phyloP scores from a whole-genome alignment of 2,329 filamentous ascomycete genomes.

The Botrytis squamosa region DNA sequence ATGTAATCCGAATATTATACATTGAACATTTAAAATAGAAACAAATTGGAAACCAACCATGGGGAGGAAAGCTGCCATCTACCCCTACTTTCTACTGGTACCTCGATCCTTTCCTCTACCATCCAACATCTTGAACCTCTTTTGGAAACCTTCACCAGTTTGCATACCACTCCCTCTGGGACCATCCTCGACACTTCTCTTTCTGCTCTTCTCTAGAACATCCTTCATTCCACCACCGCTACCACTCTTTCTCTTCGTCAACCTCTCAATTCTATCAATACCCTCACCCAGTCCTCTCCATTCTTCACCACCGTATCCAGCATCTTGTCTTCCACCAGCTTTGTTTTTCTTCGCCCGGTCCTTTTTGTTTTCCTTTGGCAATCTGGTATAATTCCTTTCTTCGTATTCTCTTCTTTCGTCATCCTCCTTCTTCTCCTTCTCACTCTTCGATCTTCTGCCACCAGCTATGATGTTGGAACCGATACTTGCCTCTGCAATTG shows the following conservation, averaged over 20 bases:
- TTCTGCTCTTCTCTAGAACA: slow-evolving; percentile 79
- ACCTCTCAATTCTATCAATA: slow-evolving; percentile 77
- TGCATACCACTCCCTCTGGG: slow-evolving; percentile 63
- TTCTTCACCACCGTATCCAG: slow-evolving; percentile 86
- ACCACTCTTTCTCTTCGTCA: slow-evolving; percentile 69
- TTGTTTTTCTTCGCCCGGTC: slow-evolving; percentile 63
- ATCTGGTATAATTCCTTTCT: slow-evolving; percentile 84
- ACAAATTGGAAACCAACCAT: background rate
- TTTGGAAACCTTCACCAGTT: slow-evolving; percentile 74
- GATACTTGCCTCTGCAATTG: slow-evolving; percentile 83
- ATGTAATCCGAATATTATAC: background rate
- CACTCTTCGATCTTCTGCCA: slow-evolving; percentile 76
- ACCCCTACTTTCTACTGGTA: slow-evolving; percentile 6
- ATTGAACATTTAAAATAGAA: background rate
- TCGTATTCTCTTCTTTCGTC: slow-evolving; percentile 82
- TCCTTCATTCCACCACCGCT: slow-evolving; percentile 46
- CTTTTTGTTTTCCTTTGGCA: slow-evolving; percentile 87
- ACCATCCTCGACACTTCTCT: slow-evolving; percentile 74
- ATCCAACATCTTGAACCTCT: slow-evolving; percentile 58
- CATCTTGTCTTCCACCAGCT: slow-evolving; percentile 45
- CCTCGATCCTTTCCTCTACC: slow-evolving; percentile 43
- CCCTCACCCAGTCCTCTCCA: slow-evolving; percentile 85
- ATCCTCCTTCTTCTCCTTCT: slow-evolving; percentile 73
- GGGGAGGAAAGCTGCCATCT: background rate
- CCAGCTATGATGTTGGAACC: slow-evolving; percentile 82